Evolutionary conservation across 129 eudicot genomes (phyloP).

Genomic region (Ambrosia artemisiifolia): DNA sequence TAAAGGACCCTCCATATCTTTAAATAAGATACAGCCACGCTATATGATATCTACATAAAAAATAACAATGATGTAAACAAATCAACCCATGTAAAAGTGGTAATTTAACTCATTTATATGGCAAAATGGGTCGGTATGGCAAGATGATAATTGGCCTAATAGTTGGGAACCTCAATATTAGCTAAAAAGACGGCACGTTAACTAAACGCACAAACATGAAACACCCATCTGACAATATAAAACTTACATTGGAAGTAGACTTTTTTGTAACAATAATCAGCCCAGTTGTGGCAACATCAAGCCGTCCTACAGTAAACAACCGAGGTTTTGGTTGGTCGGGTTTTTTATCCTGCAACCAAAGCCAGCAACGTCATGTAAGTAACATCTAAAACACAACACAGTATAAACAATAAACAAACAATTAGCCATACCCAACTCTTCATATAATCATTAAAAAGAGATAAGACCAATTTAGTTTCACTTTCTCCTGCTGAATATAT

Average conservation of each 20-base stretch:
- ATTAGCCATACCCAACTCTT: constrained; percentile 65
- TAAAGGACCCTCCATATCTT: constrained; percentile 56
- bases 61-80: too few species aligned
- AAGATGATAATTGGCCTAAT: background rate
- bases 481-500: constrained; percentile 89
- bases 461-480: constrained; percentile 67
- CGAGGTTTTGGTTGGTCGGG: constrained; percentile 83
- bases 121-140: too few species aligned
- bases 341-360: constrained; percentile 54
- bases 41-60: constrained; percentile 47
- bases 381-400: background rate
- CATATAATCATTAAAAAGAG: constrained; percentile 68
- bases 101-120: too few species aligned
- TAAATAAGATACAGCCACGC: constrained; percentile 57
- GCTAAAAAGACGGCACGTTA: background rate
- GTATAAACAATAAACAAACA: background rate
- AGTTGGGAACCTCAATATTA: background rate
- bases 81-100: too few species aligned
- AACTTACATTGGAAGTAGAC: constrained; percentile 55
- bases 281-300: constrained; percentile 93
- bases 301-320: constrained; percentile 87
- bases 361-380: background rate
- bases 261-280: constrained; percentile 83
- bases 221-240: constrained; percentile 4
- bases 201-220: too few species aligned